phyloP scores from a whole-genome alignment of 164 flowering plant genomes.

The Magnolia kwangsiensis region DNA sequence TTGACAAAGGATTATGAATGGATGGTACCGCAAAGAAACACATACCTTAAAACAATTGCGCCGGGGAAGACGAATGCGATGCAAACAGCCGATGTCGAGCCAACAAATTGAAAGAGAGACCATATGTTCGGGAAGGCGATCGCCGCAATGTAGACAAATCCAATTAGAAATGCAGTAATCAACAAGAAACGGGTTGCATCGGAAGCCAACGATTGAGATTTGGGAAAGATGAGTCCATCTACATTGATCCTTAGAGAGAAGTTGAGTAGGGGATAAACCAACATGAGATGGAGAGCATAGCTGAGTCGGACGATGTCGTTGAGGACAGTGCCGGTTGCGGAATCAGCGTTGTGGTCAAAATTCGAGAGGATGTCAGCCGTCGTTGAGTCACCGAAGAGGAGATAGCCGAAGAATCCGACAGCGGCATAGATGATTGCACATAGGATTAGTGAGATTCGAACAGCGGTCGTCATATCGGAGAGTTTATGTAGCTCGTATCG shows the following conservation, averaged over 20 bases:
- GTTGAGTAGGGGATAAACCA: slow-evolving; percentile 84
- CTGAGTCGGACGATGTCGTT: slow-evolving; percentile 68
- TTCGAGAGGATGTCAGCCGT: slow-evolving; percentile 73
- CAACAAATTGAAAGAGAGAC: slow-evolving; percentile 82
- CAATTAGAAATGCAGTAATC: slow-evolving; percentile 44
- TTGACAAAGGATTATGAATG: neutral
- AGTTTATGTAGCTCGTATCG: slow-evolving; percentile 55
- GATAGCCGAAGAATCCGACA: slow-evolving; percentile 73
- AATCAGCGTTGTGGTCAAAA: slow-evolving; percentile 47
- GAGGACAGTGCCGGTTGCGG: slow-evolving; percentile 42
- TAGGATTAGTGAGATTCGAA: slow-evolving; percentile 54
- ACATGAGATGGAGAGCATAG: slow-evolving; percentile 78
- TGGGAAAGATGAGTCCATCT: slow-evolving; percentile 66
- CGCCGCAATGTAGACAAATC: slow-evolving; percentile 49
- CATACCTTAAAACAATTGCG: slow-evolving; percentile 75
- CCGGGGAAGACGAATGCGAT: slow-evolving; percentile 85
- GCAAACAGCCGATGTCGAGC: slow-evolving; percentile 72
- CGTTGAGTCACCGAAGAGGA: slow-evolving; percentile 76
- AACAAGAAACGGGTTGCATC: slow-evolving; percentile 42
- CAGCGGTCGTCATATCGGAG: slow-evolving; percentile 56
- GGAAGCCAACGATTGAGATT: slow-evolving; percentile 32
- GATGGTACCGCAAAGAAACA: neutral
- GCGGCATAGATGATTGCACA: slow-evolving; percentile 64
- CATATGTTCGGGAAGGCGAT: slow-evolving; percentile 78
- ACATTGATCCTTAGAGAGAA: slow-evolving; percentile 67